Evolutionary conservation across 2,329 filamentous ascomycete genomes (phyloP), one percentile per base, ranked within the genome.

Genomic region (Hypoxylon sp.): DNA sequence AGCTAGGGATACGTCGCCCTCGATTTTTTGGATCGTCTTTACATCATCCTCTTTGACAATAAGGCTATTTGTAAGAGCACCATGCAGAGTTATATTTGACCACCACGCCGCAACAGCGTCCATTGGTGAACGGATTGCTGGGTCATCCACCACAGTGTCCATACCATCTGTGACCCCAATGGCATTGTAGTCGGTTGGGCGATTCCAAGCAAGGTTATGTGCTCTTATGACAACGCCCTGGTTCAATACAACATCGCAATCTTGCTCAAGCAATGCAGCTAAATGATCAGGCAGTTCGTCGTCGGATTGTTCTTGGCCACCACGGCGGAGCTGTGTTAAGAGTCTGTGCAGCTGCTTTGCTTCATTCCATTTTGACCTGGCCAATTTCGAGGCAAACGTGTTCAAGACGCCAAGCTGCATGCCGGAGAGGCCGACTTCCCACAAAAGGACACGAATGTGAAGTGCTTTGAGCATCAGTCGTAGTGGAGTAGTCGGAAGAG

Each of bases 21-120:
- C 75, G 41, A 76, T 64, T 29, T 71, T 67, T 47, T 70, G 70
- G 34, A 82, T 79, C 37, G 76, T 77, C 30, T 78, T 75, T 57
- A 78, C 77, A n/a, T 75, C 79, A 16, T 81, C 80, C 9, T 84
- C 82, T 63, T 83, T 78, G 12, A 81, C 79, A 43, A 86, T 84
- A 32, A 96, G 83, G 34, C 87, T 89, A 14, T 83, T 82, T 11
- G 88, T 82, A 27, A 97, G 84, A 2, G 88, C 89, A 61, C 86
- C 85, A 72, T 94, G 91, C 37, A 97, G 81, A 11, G 88, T 83
- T 59, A 90, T 84, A 68, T 88, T 93, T 0, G 94, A 96, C 82
- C 90, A 96, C 94, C 94, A 97, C 1, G 94, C 93, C 5, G 94
- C 93, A 54, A 97, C 88, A 11, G 93, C 94, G 78, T 97, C 95